Conservation (phyloP, 2,329 filamentous ascomycete species). For the Aspergillus arachidicola region DNA sequence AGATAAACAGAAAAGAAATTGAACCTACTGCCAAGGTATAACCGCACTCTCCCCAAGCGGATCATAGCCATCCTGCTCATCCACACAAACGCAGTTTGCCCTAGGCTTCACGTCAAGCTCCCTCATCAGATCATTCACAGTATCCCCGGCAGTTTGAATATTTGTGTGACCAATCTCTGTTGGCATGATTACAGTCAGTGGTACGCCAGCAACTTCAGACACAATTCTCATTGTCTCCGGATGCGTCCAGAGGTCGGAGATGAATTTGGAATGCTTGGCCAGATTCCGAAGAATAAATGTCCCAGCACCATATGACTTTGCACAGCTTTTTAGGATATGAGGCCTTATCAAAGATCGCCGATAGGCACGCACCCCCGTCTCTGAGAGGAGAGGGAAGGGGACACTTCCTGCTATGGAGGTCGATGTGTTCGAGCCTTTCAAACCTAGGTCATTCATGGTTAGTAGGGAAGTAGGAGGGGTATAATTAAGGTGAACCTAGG, state of each 20-base stretch:
- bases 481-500: neutral
- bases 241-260: constrained; percentile 29
- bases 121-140: constrained; percentile 17
- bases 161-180: constrained; percentile 32
- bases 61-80: neutral
- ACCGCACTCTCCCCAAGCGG: neutral
- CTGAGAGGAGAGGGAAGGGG: neutral
- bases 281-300: constrained; percentile 26
- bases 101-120: constrained; percentile 22
- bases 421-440: neutral
- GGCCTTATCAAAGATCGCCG: neutral
- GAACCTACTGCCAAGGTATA: constrained; percentile 1
- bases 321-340: neutral
- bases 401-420: neutral
- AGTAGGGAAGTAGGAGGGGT: neutral
- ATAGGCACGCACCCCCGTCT: neutral
- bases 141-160: constrained; percentile 22
- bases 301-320: constrained; percentile 4
- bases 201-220: constrained; percentile 25
- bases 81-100: constrained; percentile 7
- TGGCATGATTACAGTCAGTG: constrained; percentile 25
- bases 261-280: constrained; percentile 25
- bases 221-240: constrained; percentile 25
- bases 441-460: neutral
- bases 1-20: neutral